Conservation (phyloP, 139 green algal genomes). For the Pseudopediastrum boryanum region DNA sequence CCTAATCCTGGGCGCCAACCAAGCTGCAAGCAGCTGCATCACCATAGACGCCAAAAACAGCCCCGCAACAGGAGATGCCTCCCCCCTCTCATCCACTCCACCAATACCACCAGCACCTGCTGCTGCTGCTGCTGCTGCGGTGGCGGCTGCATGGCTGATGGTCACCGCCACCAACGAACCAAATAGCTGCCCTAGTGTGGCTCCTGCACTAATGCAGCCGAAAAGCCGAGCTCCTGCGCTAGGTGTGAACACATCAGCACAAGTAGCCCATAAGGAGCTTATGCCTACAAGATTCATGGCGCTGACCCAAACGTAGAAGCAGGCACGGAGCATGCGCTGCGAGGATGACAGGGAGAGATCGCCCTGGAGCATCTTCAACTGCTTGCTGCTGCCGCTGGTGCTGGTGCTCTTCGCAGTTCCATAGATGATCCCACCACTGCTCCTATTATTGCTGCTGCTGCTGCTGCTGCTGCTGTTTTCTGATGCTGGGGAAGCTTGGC, state of each 20-base stretch:
- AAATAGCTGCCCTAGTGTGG: conserved; percentile 69
- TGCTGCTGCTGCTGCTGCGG: conserved; percentile 16
- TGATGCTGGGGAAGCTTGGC: not conserved
- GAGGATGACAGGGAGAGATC: conserved; percentile 1
- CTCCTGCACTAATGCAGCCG: conserved; percentile 51
- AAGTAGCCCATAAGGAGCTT: conserved; percentile 72
- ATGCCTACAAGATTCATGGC: conserved; percentile 78
- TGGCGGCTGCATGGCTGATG: not conserved
- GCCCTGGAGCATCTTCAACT: not conserved
- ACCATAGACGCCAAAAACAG: conserved; percentile 48
- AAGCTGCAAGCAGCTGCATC: conserved; percentile 34
- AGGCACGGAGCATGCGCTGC: conserved; percentile 37
- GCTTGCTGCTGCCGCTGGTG: not conserved
- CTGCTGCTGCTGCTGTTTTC: not conserved
- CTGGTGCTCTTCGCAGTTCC: not conserved
- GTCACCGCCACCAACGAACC: conserved; percentile 52
- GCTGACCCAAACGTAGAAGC: conserved; percentile 76
- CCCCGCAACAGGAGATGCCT: not conserved
- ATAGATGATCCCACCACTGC: not conserved
- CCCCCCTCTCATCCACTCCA: too few species aligned
- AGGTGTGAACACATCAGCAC: conserved; percentile 72
- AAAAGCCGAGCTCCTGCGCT: conserved; percentile 23
- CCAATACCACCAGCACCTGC: too few species aligned
- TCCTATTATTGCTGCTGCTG: conserved; percentile 4
- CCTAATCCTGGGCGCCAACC: not conserved